Percentiles rank a stretch among this genome's conserved stretches.
Conservation (phyloP, 2,329 filamentous ascomycete genomes). For the Capronia americana region DNA sequence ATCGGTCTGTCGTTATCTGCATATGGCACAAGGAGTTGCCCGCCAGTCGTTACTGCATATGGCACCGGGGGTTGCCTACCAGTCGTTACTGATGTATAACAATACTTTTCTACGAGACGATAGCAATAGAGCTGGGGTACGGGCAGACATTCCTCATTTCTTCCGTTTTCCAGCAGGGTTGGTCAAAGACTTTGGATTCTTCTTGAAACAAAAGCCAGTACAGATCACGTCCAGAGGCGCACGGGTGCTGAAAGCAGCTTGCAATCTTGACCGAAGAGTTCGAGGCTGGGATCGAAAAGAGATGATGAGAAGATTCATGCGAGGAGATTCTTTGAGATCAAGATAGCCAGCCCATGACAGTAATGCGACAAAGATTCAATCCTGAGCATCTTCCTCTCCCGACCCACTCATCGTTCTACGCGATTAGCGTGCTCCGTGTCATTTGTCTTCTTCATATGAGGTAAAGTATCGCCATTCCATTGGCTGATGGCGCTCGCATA, state of each 20-base stretch:
- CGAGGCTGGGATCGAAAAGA: neutral
- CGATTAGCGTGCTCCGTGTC: neutral
- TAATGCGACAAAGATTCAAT: constrained; percentile 1
- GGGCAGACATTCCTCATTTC: neutral
- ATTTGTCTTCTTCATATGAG: too few relatives aligned
- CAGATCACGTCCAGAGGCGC: neutral
- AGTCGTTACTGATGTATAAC: constrained; percentile 21
- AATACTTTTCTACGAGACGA: neutral
- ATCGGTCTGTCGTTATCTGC: constrained; percentile 6
- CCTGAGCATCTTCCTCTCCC: neutral
- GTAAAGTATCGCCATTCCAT: too few relatives aligned
- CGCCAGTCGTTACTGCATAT: neutral
- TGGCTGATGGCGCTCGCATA: too few relatives aligned
- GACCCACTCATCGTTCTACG: neutral
- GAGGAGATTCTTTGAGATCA: neutral
- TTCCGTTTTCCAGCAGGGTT: neutral
- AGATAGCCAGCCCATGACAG: neutral
- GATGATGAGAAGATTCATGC: neutral
- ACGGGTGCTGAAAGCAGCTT: neutral
- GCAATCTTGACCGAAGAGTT: neutral
- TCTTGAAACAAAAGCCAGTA: neutral
- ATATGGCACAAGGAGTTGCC: neutral
- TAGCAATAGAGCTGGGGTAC: neutral
- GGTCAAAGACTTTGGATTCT: neutral
- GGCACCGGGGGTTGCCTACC: constrained; percentile 1